phyloP scores from a whole-genome alignment of 208 protist species.

The Trypanosoma grayi region DNA sequence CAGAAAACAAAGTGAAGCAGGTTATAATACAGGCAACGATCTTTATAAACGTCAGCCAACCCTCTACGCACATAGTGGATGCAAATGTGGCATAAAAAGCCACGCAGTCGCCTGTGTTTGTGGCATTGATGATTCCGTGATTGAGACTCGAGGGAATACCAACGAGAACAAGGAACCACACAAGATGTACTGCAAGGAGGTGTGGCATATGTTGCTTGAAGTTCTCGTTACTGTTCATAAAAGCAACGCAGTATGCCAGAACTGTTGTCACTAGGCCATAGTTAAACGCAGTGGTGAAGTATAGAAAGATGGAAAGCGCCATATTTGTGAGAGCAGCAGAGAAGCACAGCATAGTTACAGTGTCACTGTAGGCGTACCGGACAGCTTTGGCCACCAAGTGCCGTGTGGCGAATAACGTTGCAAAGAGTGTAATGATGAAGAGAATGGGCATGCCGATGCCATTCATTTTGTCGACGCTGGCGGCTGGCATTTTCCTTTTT shows the following conservation, averaged over 20 bases:
- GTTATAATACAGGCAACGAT: constrained; percentile 9
- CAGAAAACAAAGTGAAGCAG: not conserved
- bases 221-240: not conserved
- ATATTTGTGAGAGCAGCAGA: constrained; percentile 6
- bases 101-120: constrained; percentile 3
- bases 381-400: not conserved
- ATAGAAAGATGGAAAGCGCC: constrained; percentile 20
- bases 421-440: constrained; percentile 6
- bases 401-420: not conserved
- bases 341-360: not conserved
- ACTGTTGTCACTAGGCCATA: constrained; percentile 24
- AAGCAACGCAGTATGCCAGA: constrained; percentile 7
- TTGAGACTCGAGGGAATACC: constrained; percentile 3
- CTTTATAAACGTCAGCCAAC: constrained; percentile 8
- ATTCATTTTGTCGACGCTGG: constrained; percentile 8
- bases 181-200: constrained; percentile 4
- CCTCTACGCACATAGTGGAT: constrained; percentile 6
- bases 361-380: not conserved
- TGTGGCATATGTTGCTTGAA: not conserved
- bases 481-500: too few relatives aligned
- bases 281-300: constrained; percentile 17
- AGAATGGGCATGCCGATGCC: constrained; percentile 22
- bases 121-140: constrained; percentile 16
- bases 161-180: constrained; percentile 13
- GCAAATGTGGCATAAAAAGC: not conserved